phyloP scores from a whole-genome alignment of 257 asterid genomes.

The Solanum acaule region DNA sequence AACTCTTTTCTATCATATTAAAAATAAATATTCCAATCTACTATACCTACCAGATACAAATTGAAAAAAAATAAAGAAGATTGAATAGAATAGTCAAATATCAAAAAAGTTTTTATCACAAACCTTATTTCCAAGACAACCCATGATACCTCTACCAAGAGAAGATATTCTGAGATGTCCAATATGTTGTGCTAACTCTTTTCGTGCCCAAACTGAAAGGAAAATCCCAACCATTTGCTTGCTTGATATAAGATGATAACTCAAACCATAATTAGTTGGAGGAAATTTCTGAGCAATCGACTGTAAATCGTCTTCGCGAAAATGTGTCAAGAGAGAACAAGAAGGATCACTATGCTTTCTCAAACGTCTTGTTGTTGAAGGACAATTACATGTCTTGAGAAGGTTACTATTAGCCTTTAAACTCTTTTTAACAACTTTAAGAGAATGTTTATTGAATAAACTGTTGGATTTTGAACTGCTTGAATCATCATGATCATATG shows the following conservation, averaged over 20 bases:
- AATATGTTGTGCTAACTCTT: slow-evolving; percentile 52
- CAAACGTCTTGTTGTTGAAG: slow-evolving; percentile 10
- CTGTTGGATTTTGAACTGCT: slow-evolving; percentile 21
- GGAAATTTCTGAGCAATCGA: slow-evolving; percentile 24
- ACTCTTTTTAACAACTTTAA: slow-evolving; percentile 47
- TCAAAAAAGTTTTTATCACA: neutral
- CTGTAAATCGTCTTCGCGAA: slow-evolving; percentile 13
- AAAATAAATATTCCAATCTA: neutral
- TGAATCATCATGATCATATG: slow-evolving; percentile 34
- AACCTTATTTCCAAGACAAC: slow-evolving; percentile 90
- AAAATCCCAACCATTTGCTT: slow-evolving; percentile 96
- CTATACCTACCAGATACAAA: neutral
- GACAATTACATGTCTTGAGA: slow-evolving; percentile 60
- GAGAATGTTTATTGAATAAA: slow-evolving; percentile 43
- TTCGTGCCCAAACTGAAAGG: slow-evolving; percentile 66
- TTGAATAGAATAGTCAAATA: neutral
- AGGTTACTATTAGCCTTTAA: slow-evolving; percentile 34
- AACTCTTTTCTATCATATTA: neutral
- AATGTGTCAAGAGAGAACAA: neutral
- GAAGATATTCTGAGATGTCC: slow-evolving; percentile 63
- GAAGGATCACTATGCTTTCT: slow-evolving; percentile 34
- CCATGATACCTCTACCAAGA: slow-evolving; percentile 97
- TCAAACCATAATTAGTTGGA: slow-evolving; percentile 13
- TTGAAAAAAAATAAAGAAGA: neutral
- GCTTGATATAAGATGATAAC: slow-evolving; percentile 55